phyloP scores from a whole-genome alignment of 2,329 filamentous ascomycete species.

The Ophiostoma australiae region DNA sequence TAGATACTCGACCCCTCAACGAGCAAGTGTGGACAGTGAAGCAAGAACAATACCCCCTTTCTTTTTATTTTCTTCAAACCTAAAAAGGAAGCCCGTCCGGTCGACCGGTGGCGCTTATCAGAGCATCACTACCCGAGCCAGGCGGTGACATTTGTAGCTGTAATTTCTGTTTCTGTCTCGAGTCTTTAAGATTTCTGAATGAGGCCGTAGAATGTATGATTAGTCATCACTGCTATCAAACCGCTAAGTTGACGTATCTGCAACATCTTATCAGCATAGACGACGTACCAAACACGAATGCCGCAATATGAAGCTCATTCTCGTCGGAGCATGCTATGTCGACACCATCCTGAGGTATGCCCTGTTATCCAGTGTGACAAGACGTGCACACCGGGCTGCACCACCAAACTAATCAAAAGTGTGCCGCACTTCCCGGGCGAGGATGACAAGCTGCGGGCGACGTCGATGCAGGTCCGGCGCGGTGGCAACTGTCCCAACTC shows the following conservation, averaged over 20 bases:
- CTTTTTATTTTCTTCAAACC: slow-evolving; percentile 23
- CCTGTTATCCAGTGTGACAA: neutral
- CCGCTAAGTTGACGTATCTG: no score
- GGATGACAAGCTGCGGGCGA: slow-evolving; percentile 68
- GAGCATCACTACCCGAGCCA: slow-evolving; percentile 12
- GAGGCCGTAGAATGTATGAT: no score
- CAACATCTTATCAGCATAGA: neutral
- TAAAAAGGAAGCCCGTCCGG: slow-evolving; percentile 29
- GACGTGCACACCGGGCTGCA: neutral
- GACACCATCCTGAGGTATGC: slow-evolving; percentile 63
- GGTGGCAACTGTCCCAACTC: slow-evolving; percentile 71
- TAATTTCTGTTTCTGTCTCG: neutral
- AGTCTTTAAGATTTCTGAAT: neutral
- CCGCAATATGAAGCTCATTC: slow-evolving; percentile 50
- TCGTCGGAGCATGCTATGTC: slow-evolving; percentile 64
- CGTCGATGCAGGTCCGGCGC: slow-evolving; percentile 52
- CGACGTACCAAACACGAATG: slow-evolving; percentile 20
- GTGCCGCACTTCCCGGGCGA: slow-evolving; percentile 63
- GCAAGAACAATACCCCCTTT: slow-evolving; percentile 45
- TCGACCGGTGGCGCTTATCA: slow-evolving; percentile 21
- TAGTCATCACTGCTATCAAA: neutral
- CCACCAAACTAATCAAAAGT: slow-evolving; percentile 38
- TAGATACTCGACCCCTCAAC: slow-evolving; percentile 41
- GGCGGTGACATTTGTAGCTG: slow-evolving; percentile 13
- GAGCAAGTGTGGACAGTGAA: slow-evolving; percentile 67